Conservation (phyloP, 2,329 filamentous ascomycete species). For the Myriosclerotinia duriaeana region DNA sequence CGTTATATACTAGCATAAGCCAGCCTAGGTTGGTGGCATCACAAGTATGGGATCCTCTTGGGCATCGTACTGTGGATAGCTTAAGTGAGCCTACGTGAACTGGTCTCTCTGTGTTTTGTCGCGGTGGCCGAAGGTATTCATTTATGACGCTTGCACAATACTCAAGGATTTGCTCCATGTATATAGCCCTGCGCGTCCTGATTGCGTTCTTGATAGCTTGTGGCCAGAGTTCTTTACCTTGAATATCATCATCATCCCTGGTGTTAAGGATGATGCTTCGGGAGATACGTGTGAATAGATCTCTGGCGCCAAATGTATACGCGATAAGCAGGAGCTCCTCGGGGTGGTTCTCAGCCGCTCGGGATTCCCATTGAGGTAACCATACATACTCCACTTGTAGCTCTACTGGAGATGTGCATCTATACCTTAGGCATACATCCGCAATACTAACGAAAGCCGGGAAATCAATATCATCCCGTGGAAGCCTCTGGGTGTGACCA, state of each 20-base stretch:
- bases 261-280: conserved; percentile 51
- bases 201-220: conserved; percentile 50
- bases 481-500: conserved; percentile 50
- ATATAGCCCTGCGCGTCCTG: conserved; percentile 50
- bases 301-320: conserved; percentile 52
- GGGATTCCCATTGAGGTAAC: conserved; percentile 54
- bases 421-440: conserved; percentile 51
- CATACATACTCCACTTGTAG: conserved; percentile 52
- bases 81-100: conserved; percentile 33
- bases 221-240: conserved; percentile 48
- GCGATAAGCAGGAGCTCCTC: conserved; percentile 53
- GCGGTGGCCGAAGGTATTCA: conserved; percentile 46
- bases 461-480: conserved; percentile 46
- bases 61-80: conserved; percentile 48
- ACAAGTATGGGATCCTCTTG: conserved; percentile 51
- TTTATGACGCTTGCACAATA: conserved; percentile 48
- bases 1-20: conserved; percentile 53
- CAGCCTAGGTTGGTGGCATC: conserved; percentile 55
- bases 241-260: conserved; percentile 46
- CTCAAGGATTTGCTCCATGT: conserved; percentile 51
- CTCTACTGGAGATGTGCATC: conserved; percentile 53
- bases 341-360: conserved; percentile 48
- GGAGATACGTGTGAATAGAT: conserved; percentile 51
- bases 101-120: conserved; percentile 25
- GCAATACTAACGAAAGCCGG: conserved; percentile 53